These are phyloP conservation scores for Fusarium tjaetaba DNA, from an alignment of 2,329 filamentous ascomycete species.

Conservation along the genomic window DNA sequence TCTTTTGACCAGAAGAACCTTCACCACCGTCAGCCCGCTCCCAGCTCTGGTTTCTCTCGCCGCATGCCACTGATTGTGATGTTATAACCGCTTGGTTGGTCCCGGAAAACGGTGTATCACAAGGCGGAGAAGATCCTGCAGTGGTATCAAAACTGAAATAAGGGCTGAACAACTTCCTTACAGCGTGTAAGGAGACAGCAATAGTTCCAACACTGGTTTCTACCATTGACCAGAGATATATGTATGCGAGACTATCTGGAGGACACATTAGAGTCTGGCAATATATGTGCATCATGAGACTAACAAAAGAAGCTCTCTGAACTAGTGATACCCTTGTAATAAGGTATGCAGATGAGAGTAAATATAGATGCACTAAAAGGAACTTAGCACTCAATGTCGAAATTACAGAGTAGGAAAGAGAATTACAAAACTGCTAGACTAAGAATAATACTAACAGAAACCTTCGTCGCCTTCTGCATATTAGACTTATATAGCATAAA, in stretches of 20 bases:
- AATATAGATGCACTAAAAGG: background rate
- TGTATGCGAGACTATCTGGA: background rate
- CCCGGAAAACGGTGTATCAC: background rate
- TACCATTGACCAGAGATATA: background rate
- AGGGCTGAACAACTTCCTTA: background rate
- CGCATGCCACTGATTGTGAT: background rate
- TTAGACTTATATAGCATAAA: background rate
- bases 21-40: background rate
- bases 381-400: rapidly evolving
- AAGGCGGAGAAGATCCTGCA: background rate
- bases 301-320: background rate
- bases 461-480: background rate
- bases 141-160: background rate
- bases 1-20: background rate
- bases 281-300: rapidly evolving
- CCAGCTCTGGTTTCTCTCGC: background rate
- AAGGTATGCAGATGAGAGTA: background rate
- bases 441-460: background rate
- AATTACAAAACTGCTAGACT: background rate
- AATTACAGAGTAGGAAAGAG: background rate
- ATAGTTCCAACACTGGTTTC: background rate
- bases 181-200: background rate
- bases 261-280: background rate
- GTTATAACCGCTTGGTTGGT: background rate
- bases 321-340: background rate